A percentile compares a stretch with the other conserved stretches of the same genome.
Evolutionary conservation across 2,329 filamentous ascomycete genomes (phyloP).

Genomic region (Cladosporium sp.): DNA sequence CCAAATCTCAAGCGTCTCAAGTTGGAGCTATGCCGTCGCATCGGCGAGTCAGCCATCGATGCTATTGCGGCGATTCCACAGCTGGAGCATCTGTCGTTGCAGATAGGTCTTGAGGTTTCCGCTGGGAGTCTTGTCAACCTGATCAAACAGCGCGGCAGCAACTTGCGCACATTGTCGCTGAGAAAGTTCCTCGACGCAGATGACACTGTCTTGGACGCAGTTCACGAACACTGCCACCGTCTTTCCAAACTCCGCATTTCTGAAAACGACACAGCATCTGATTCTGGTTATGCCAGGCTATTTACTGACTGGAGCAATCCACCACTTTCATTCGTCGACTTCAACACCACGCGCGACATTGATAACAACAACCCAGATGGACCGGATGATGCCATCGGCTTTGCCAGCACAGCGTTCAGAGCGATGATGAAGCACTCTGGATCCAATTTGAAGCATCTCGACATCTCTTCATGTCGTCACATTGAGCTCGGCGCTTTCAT

Average conservation of each 20-base stretch:
- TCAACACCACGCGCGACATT: constrained; percentile 75
- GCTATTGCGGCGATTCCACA: constrained; percentile 61
- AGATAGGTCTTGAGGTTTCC: constrained; percentile 60
- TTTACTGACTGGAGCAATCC: constrained; percentile 77
- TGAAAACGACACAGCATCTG: constrained; percentile 73
- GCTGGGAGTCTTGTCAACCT: constrained; percentile 61
- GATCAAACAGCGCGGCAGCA: constrained; percentile 61
- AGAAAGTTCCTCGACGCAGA: constrained; percentile 66
- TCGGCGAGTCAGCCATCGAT: constrained; percentile 66
- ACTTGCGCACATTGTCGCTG: constrained; percentile 76
- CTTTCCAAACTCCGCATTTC: constrained; percentile 79
- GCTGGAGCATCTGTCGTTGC: constrained; percentile 74
- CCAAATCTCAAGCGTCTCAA: constrained; percentile 74
- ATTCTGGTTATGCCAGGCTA: constrained; percentile 69
- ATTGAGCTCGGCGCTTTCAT: constrained; percentile 73
- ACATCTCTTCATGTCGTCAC: constrained; percentile 82
- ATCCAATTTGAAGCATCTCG: constrained; percentile 62
- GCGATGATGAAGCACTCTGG: constrained; percentile 86
- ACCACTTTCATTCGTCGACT: constrained; percentile 68
- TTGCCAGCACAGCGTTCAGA: constrained; percentile 73
- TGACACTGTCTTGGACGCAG: constrained; percentile 67
- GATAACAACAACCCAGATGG: constrained; percentile 69
- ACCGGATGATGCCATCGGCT: constrained; percentile 63
- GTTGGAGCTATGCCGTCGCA: constrained; percentile 74
- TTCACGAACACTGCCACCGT: constrained; percentile 67